phyloP scores from a whole-genome alignment of 768 basidiomycete species.

The Ephemerocybe angulata region DNA sequence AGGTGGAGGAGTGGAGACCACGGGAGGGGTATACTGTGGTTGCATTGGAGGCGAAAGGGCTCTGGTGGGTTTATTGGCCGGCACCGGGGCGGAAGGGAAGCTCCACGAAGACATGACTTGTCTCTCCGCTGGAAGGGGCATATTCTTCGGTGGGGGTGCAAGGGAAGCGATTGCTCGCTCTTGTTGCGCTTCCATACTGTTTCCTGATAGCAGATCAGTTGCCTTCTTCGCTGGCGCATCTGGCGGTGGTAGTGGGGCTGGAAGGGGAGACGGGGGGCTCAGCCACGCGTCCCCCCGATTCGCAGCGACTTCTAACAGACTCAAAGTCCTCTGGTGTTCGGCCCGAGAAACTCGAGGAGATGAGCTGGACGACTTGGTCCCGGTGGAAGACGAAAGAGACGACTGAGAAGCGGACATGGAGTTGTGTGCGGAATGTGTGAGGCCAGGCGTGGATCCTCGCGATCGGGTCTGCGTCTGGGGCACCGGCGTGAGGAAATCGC shows the following conservation, averaged over 20 bases:
- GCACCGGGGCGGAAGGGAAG: background rate
- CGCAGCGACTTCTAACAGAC: conserved; percentile 55
- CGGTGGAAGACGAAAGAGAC: conserved; percentile 3
- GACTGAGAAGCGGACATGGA: background rate
- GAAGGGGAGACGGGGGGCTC: conserved; percentile 29
- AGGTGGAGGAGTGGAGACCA: background rate
- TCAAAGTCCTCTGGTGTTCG: conserved; percentile 51
- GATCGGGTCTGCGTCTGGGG: conserved; percentile 29
- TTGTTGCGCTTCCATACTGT: background rate
- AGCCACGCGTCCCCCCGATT: conserved; percentile 44
- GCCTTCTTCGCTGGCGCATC: conserved; percentile 4
- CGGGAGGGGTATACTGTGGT: background rate
- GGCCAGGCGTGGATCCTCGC: conserved; percentile 23
- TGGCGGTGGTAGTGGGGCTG: conserved; percentile 22
- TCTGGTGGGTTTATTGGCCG: no score
- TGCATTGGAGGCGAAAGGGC: no score
- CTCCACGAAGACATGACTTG: background rate
- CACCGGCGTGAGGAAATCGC: conserved; percentile 37
- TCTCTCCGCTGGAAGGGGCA: background rate
- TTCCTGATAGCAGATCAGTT: background rate
- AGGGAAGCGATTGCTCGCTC: background rate
- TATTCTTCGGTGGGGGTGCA: background rate
- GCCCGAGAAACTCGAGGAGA: conserved; percentile 18
- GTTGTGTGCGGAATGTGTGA: background rate
- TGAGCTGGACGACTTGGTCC: conserved; percentile 31